Conservation (phyloP, 306 rosid genomes). For the Gleditsia sinensis region DNA sequence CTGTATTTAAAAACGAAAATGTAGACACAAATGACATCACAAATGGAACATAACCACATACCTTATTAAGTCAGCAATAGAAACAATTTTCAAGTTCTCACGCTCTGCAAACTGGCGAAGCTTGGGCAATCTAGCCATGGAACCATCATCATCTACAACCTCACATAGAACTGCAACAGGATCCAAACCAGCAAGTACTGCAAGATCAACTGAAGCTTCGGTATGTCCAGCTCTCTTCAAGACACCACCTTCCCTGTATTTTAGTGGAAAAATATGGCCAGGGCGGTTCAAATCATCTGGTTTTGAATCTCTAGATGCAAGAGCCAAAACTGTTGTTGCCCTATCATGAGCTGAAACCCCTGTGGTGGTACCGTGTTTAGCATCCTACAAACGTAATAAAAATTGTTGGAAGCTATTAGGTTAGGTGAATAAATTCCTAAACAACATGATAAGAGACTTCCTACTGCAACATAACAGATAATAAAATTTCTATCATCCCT, state of each 20-base stretch:
- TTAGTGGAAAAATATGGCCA: conserved; percentile 92
- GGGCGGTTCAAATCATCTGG: conserved; percentile 94
- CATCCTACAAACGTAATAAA: conserved; percentile 56
- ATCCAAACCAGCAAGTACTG: conserved; percentile 81
- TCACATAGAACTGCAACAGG: conserved; percentile 86
- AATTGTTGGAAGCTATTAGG: conserved; percentile 17
- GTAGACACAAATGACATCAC: background rate
- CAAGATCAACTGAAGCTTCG: conserved; percentile 94
- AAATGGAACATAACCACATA: conserved; percentile 29
- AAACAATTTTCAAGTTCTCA: conserved; percentile 83
- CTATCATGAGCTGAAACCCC: conserved; percentile 97
- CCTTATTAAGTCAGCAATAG: conserved; percentile 94
- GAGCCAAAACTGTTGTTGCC: conserved; percentile 85
- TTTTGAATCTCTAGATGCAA: conserved; percentile 82
- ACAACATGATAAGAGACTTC: background rate
- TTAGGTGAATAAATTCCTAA: conserved; percentile 5
- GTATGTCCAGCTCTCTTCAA: conserved; percentile 98
- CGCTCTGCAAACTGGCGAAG: conserved; percentile 76
- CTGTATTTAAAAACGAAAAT: conserved; percentile 10
- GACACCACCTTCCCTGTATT: conserved; percentile 92
- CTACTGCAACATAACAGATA: background rate
- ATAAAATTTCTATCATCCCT: conserved; percentile 17
- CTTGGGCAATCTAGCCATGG: conserved; percentile 95
- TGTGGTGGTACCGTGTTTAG: conserved; percentile 82
- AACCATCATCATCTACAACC: conserved; percentile 97